phyloP scores from a whole-genome alignment of 2,329 filamentous ascomycete species.

The Apiospora hydei region DNA sequence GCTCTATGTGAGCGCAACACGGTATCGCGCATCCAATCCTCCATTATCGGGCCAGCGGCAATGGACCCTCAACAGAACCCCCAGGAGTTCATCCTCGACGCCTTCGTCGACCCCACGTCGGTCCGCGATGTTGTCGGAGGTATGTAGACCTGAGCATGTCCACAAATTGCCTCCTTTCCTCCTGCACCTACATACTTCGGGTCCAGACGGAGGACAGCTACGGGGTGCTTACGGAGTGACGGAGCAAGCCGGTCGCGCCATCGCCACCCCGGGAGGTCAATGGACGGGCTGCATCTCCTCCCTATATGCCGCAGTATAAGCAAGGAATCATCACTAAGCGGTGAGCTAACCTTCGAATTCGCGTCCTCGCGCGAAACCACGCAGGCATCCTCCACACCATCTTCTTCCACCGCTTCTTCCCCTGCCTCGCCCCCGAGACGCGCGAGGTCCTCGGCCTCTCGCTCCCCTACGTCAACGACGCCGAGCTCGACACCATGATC shows the following conservation, averaged over 20 bases:
- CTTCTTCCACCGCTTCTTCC: conserved; percentile 99
- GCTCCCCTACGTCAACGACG: conserved; percentile 87
- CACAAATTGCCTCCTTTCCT: background rate
- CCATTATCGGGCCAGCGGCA: conserved; percentile 25
- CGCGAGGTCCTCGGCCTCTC: conserved; percentile 91
- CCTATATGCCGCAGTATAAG: background rate
- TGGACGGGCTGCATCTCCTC: background rate
- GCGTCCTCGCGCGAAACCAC: too few relatives aligned
- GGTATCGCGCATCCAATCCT: background rate
- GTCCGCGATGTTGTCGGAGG: conserved; percentile 95
- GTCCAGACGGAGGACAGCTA: background rate
- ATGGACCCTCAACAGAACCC: conserved; percentile 62
- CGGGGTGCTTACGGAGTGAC: background rate
- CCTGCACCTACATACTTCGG: background rate
- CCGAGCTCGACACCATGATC: conserved; percentile 91
- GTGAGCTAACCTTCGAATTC: background rate
- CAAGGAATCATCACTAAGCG: too few relatives aligned
- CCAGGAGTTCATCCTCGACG: conserved; percentile 91
- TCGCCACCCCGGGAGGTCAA: background rate
- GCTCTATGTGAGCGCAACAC: background rate
- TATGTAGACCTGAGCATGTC: conserved; percentile 46
- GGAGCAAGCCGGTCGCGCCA: background rate
- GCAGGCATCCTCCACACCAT: conserved; percentile 92
- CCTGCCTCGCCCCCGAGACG: conserved; percentile 79
- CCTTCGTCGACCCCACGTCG: conserved; percentile 88